Evolutionary conservation across 129 eudicot species (phyloP), one percentile per base, ranked within the genome.

Genomic region (Scalesia atractyloides): DNA sequence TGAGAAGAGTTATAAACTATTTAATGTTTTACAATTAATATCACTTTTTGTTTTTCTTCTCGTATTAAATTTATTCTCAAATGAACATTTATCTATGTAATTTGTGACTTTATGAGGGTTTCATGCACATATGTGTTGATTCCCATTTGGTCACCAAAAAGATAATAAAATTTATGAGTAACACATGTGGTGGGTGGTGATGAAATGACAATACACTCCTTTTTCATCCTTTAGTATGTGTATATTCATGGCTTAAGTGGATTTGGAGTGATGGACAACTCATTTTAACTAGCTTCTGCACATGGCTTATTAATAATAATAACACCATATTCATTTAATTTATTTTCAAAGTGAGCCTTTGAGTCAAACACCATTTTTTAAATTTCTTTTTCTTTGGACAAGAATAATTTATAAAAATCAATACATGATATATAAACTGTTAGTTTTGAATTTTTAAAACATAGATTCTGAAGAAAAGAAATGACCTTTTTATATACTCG

Each of bases 251-350:
- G 7, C 62, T 34, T 63, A 43, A 63, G 69, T 71, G 77, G 48
- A 78, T 78, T 71, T 71, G 68, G 62, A 64, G 73, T 70, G 67
- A 78, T 43, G 52, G 62, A 71, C 82, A 78, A 78, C 77, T 78
- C 82, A 78, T 78, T 78, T 44, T 78, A 71, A 64, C 54, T 78
- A 78, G 60, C 82, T 54, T 71, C 47, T 63, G 82, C 82, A 78
- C 82, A 78, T 78, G 82, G 7, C 20, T 41, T 61, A 7, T 14
- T 15, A 61, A 49, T 11, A 11, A 41, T 70, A 61, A 36, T 61
- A 12, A 12, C 1, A 70, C 22, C 52, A 61, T 69, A 46, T 69
- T 9, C 52, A 15, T 66, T 9, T 48, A 13, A 20, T 47, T 24
- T 51, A 33, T 64, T 11, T 63, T 17, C 15, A 9, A 10, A 47